These are phyloP conservation scores for Fusarium guadeloupense DNA, from an alignment of 2,329 filamentous ascomycete genomes.

Conservation along the genomic window DNA sequence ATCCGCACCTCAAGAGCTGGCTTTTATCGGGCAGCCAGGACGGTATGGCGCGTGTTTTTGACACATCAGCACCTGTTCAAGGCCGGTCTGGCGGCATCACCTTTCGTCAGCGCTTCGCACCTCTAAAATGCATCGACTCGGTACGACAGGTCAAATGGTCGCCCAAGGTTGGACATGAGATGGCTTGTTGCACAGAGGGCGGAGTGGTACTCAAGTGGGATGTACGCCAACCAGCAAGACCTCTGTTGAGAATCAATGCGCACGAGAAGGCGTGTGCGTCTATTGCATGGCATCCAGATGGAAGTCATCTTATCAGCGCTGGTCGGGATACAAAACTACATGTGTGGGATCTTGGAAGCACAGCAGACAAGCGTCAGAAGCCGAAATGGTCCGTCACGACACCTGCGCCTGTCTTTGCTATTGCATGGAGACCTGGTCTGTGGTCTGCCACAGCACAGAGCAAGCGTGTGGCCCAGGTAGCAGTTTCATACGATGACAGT, in stretches of 20 bases:
- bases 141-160: constrained; percentile 74
- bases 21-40: constrained; percentile 72
- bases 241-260: constrained; percentile 67
- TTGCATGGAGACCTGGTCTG: constrained; percentile 71
- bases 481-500: constrained; percentile 68
- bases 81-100: constrained; percentile 60
- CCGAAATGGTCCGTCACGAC: constrained; percentile 69
- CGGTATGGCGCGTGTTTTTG: constrained; percentile 69
- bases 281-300: constrained; percentile 74
- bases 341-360: constrained; percentile 71
- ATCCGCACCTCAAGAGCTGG: constrained; percentile 66
- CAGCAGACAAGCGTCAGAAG: constrained; percentile 71
- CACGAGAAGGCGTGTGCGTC: constrained; percentile 68
- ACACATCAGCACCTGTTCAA: constrained; percentile 60
- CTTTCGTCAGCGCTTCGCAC: constrained; percentile 58
- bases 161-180: constrained; percentile 67
- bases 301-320: constrained; percentile 70
- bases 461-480: constrained; percentile 68
- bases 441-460: constrained; percentile 72
- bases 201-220: constrained; percentile 73
- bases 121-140: constrained; percentile 50
- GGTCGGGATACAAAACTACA: constrained; percentile 69
- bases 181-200: constrained; percentile 71
- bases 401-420: constrained; percentile 66
- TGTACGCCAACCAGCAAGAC: constrained; percentile 62